phyloP scores from a whole-genome alignment of 2,329 filamentous ascomycete species.

The Penicillium digitatum region DNA sequence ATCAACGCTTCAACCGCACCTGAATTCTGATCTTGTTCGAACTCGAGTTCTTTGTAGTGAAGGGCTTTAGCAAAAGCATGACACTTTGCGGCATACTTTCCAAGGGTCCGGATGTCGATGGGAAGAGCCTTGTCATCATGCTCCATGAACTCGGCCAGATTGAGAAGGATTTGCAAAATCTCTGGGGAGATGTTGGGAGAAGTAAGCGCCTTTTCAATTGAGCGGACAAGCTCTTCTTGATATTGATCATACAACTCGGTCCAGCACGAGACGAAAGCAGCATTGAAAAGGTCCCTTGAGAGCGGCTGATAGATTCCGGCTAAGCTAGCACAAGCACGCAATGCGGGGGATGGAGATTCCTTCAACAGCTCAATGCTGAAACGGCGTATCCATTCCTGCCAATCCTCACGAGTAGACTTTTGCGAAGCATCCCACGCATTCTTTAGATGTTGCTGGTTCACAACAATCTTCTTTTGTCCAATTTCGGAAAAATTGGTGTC shows the following conservation, averaged over 20 bases:
- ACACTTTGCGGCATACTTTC: conserved; percentile 91
- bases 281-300: conserved; percentile 93
- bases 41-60: conserved; percentile 98
- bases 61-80: conserved; percentile 97
- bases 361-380: conserved; percentile 94
- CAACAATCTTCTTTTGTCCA: conserved; percentile 86
- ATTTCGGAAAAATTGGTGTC: conserved; percentile 80
- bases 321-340: conserved; percentile 86
- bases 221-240: conserved; percentile 91
- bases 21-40: conserved; percentile 93
- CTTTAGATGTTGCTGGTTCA: conserved; percentile 96
- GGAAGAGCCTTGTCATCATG: conserved; percentile 97
- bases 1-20: conserved; percentile 95
- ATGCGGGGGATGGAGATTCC: conserved; percentile 91
- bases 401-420: conserved; percentile 96
- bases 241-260: conserved; percentile 95
- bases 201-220: conserved; percentile 91
- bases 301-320: conserved; percentile 89
- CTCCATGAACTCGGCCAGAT: conserved; percentile 99
- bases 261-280: conserved; percentile 98
- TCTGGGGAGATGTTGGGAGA: conserved; percentile 95
- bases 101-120: conserved; percentile 92
- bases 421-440: conserved; percentile 95
- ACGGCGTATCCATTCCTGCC: conserved; percentile 96
- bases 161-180: conserved; percentile 86